phyloP scores from a whole-genome alignment of 306 rosid species.

The Corylus americana region DNA sequence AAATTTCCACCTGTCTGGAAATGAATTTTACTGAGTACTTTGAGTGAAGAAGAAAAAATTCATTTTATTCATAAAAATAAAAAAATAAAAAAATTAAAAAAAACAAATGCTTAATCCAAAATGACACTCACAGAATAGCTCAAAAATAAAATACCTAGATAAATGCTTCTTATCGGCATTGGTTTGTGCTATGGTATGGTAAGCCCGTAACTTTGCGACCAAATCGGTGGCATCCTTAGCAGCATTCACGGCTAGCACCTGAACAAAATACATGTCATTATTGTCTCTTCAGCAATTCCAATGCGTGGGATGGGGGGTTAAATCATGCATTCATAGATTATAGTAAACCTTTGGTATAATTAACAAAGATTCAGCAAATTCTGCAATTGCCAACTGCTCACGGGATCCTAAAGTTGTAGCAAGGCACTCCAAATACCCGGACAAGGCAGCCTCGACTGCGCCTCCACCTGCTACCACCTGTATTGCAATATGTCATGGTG shows the following conservation, averaged over 20 bases:
- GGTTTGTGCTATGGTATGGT: conserved; percentile 86
- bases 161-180: conserved; percentile 85
- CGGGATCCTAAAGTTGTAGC: conserved; percentile 98
- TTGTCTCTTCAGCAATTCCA: not conserved
- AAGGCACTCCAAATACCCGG: conserved; percentile 91
- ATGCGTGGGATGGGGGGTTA: not conserved
- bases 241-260: conserved; percentile 98
- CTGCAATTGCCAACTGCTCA: conserved; percentile 98
- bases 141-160: conserved; percentile 59
- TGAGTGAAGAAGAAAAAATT: not conserved
- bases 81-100: too few species aligned
- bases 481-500: conserved; percentile 11
- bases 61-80: too few species aligned
- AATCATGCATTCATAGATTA: conserved; percentile 6
- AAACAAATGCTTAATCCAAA: not conserved
- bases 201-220: conserved; percentile 86
- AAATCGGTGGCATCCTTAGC: conserved; percentile 97
- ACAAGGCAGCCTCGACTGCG: conserved; percentile 90
- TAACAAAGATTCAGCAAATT: conserved; percentile 89
- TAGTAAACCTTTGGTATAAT: conserved; percentile 76
- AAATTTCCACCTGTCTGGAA: not conserved
- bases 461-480: conserved; percentile 99
- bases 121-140: conserved; percentile 2
- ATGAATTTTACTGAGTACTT: not conserved
- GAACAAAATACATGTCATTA: conserved; percentile 29